phyloP scores from a whole-genome alignment of 306 rosid genomes.

The Delonix regia region DNA sequence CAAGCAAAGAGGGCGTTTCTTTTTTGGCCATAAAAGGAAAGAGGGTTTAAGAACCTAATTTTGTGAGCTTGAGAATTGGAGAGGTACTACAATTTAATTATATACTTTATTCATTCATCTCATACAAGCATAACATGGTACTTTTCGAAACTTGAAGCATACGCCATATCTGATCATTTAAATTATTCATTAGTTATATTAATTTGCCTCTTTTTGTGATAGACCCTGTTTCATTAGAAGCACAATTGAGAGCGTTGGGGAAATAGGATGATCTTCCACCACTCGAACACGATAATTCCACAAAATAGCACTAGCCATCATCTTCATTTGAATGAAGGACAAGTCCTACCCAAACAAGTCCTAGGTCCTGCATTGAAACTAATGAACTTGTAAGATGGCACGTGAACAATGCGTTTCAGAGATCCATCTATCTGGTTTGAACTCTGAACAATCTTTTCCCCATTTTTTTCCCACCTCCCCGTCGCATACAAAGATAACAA shows the following conservation, averaged over 20 bases:
- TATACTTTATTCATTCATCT: no score
- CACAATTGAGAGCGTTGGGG: background rate
- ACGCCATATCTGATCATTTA: background rate
- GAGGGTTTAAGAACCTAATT: no score
- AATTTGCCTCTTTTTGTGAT: background rate
- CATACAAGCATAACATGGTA: no score
- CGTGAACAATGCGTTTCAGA: background rate
- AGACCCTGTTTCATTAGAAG: slow-evolving; percentile 11
- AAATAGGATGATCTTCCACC: background rate
- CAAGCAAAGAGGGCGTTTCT: no score
- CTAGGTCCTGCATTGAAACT: slow-evolving; percentile 8
- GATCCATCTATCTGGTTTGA: slow-evolving; percentile 4
- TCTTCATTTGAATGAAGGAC: background rate
- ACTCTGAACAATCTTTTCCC: background rate
- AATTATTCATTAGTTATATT: background rate
- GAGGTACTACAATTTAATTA: no score
- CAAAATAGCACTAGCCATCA: background rate
- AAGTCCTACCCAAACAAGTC: background rate
- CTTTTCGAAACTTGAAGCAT: no score
- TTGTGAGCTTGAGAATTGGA: no score
- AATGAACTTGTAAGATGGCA: slow-evolving; percentile 7
- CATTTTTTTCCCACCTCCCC: background rate
- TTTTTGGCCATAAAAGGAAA: no score
- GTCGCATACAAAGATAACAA: background rate
- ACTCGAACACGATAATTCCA: background rate